phyloP scores from a whole-genome alignment of 257 asterid species.

The Solanum sparsipilum region DNA sequence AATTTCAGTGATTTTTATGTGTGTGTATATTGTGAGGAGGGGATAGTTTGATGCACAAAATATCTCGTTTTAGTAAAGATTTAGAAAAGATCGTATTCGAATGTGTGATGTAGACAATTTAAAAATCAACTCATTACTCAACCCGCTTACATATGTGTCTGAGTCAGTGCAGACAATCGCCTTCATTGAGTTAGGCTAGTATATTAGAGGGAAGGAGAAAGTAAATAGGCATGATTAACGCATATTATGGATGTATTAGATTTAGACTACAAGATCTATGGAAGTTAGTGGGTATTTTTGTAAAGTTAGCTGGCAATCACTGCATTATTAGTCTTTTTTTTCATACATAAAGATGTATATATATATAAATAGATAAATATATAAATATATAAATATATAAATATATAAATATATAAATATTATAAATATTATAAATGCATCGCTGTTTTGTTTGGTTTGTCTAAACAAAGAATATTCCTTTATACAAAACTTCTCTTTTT shows the following conservation, averaged over 20 bases:
- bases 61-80: not conserved
- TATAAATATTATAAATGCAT: not conserved
- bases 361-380: no score
- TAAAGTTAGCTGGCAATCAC: constrained; percentile 46
- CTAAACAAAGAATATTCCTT: not conserved
- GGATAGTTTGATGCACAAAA: not conserved
- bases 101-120: not conserved
- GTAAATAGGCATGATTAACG: not conserved
- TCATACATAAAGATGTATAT: not conserved
- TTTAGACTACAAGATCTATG: not conserved
- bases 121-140: no score
- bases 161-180: no score
- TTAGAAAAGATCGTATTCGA: not conserved
- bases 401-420: no score
- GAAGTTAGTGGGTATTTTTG: constrained; percentile 18
- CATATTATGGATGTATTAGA: not conserved
- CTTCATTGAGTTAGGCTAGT: no score
- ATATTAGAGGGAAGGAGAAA: not conserved
- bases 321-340: not conserved
- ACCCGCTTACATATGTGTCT: no score
- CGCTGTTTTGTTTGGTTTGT: not conserved
- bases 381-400: no score
- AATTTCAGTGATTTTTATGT: no score
- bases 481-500: not conserved
- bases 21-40: not conserved